Evolutionary conservation across 306 rosid genomes (phyloP).

Genomic region (Quercus mongolica): DNA sequence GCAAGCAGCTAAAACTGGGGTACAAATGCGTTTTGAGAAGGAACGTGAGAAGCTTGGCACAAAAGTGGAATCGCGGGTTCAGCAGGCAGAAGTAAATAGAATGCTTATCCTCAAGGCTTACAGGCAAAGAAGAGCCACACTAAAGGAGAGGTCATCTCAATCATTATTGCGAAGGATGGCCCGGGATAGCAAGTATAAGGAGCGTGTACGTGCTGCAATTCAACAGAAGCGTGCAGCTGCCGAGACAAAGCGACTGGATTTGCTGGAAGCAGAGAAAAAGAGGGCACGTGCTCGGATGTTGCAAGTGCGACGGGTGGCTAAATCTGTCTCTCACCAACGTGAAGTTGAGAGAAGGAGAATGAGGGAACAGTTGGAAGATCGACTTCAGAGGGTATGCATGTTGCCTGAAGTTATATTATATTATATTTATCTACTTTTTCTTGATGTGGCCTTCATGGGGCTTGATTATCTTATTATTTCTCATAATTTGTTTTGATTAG

Average conservation of each 20-base stretch:
- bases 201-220: constrained; percentile 83
- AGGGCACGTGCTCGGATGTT: constrained; percentile 70
- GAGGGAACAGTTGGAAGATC: constrained; percentile 81
- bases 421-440: not conserved
- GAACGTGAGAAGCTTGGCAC: constrained; percentile 69
- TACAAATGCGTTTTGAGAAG: constrained; percentile 65
- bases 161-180: constrained; percentile 71
- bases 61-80: constrained; percentile 80
- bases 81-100: constrained; percentile 88
- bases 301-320: constrained; percentile 74
- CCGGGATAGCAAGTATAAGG: constrained; percentile 86
- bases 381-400: constrained; percentile 75
- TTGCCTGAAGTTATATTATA: constrained; percentile 2
- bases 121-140: constrained; percentile 78
- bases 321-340: constrained; percentile 78
- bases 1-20: constrained; percentile 82
- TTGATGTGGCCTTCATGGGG: constrained; percentile 5
- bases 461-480: not conserved
- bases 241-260: constrained; percentile 70
- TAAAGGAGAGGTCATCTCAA: constrained; percentile 85
- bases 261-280: constrained; percentile 86
- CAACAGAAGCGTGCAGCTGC: constrained; percentile 85
- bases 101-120: constrained; percentile 75
- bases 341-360: constrained; percentile 81
- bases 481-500: not conserved